Evolutionary conservation across 768 basidiomycete species (phyloP), one percentile per base, ranked within the genome.

Genomic region (Pleurotus sapidus): DNA sequence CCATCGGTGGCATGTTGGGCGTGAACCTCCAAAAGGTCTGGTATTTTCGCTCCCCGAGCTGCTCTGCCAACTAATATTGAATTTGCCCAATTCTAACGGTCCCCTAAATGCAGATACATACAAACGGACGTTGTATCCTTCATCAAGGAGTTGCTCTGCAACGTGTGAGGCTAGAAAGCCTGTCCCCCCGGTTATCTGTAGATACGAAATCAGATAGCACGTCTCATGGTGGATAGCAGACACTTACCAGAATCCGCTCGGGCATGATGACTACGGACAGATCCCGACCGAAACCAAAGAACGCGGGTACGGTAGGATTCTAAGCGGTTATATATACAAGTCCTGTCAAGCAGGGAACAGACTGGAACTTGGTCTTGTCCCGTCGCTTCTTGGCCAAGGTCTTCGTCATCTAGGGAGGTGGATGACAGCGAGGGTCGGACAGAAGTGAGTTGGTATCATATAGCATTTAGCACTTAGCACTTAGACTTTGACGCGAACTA

Each of bases 101-200:
- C 20, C 25, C 23, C 42, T 2, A 18, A 5, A 24, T 14, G 34
- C 40, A 15, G 12, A 51, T 3, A 45, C 72, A 42, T 38, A 75
- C 74, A 74, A 74, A 61, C 75, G 68, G 27, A 78, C 76, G n/a
- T 68, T 65, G 59, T 74, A 76, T 12, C 76, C 76, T 20, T 59
- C 67, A 27, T 66, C 64, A 17, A 77, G 56, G 24, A 74, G 63
- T 30, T 66, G 59, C 30, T 69, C 61, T 45, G 70, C 73, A 6
- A 76, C 68, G 48, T 77, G 74, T 7, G 74, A 69, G 55, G 71
- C 76, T 37, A 77, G 67, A 63, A 74, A 77, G 38, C 76, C 76
- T 49, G 72, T 69, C 15, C 69, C 63, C 39, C 76, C 76, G 58
- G 76, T 77, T 37, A 77, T 72, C 76, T 77, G 18, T 20, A 46